Conservation (phyloP, 2,329 filamentous ascomycete genomes). For the Teratosphaeria pseudoeucalypti region DNA sequence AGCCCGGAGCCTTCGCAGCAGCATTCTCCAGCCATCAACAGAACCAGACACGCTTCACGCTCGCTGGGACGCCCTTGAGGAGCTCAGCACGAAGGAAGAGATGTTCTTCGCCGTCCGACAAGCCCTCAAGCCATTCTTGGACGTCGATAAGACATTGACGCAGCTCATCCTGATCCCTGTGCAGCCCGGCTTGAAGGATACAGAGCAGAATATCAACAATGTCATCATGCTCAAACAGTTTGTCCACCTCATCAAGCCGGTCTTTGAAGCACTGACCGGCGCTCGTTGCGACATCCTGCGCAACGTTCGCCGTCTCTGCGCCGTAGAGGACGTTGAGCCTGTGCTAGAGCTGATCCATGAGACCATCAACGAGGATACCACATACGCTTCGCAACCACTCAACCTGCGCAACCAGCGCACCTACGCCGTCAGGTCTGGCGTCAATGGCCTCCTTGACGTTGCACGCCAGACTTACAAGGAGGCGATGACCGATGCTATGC, state of each 20-base stretch:
- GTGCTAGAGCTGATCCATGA: slow-evolving; percentile 56
- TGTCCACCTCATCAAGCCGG: slow-evolving; percentile 53
- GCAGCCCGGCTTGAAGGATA: slow-evolving; percentile 54
- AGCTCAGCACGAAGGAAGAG: slow-evolving; percentile 70
- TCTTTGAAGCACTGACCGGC: slow-evolving; percentile 58
- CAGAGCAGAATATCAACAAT: slow-evolving; percentile 75
- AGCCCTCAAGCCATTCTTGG: slow-evolving; percentile 65
- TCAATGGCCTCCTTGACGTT: slow-evolving; percentile 79
- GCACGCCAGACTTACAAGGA: slow-evolving; percentile 85
- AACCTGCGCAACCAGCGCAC: slow-evolving; percentile 83
- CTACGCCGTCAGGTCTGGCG: slow-evolving; percentile 79
- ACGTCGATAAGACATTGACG: slow-evolving; percentile 71
- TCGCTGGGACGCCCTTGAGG: slow-evolving; percentile 73
- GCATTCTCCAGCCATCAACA: slow-evolving; percentile 80
- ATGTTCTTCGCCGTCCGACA: slow-evolving; percentile 70
- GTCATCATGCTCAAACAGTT: slow-evolving; percentile 81
- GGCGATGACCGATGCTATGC: slow-evolving; percentile 64
- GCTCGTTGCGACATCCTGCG: slow-evolving; percentile 54
- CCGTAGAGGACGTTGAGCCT: slow-evolving; percentile 48
- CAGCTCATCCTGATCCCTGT: slow-evolving; percentile 71
- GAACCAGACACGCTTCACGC: slow-evolving; percentile 55
- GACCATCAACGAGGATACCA: slow-evolving; percentile 71
- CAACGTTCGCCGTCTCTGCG: slow-evolving; percentile 59
- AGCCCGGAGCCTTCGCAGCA: slow-evolving; percentile 67
- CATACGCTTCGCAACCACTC: slow-evolving; percentile 65